Evolutionary conservation across 768 basidiomycete species (phyloP).

Genomic region (Hemileccinum rubropunctum): DNA sequence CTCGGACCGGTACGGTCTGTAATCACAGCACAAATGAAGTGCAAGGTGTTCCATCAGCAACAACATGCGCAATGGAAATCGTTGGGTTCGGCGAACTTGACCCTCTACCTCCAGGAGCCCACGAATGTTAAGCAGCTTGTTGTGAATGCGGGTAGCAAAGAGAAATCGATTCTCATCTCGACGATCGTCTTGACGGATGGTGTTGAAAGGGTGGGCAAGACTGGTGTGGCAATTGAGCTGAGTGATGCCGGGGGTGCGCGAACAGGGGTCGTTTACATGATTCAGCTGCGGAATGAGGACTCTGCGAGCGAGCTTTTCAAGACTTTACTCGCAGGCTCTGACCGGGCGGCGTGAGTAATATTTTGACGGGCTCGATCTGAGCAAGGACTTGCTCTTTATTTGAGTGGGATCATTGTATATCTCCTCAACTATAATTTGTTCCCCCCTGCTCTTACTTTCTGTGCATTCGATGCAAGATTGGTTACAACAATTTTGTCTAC

Average conservation of each 20-base stretch:
- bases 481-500: conserved; percentile 1
- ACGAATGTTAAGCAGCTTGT: conserved; percentile 95
- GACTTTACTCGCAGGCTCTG: conserved; percentile 83
- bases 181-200: conserved; percentile 96
- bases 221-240: conserved; percentile 94
- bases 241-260: conserved; percentile 82
- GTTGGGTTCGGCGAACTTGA: conserved; percentile 82
- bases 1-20: conserved; percentile 71
- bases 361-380: not conserved
- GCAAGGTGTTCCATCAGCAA: conserved; percentile 96
- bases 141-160: conserved; percentile 79
- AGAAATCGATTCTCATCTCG: conserved; percentile 79
- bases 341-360: conserved; percentile 45
- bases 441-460: not conserved
- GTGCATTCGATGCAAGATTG: not conserved
- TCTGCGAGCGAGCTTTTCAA: conserved; percentile 84
- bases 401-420: not conserved
- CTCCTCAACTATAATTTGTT: not conserved
- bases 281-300: conserved; percentile 88
- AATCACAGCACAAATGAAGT: conserved; percentile 91
- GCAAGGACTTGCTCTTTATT: not conserved
- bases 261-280: conserved; percentile 96
- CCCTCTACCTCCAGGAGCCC: conserved; percentile 80
- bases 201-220: conserved; percentile 98
- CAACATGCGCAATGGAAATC: conserved; percentile 98